phyloP scores from a whole-genome alignment of 805 yeast genomes.

The Metschnikowia kunwiensis region DNA sequence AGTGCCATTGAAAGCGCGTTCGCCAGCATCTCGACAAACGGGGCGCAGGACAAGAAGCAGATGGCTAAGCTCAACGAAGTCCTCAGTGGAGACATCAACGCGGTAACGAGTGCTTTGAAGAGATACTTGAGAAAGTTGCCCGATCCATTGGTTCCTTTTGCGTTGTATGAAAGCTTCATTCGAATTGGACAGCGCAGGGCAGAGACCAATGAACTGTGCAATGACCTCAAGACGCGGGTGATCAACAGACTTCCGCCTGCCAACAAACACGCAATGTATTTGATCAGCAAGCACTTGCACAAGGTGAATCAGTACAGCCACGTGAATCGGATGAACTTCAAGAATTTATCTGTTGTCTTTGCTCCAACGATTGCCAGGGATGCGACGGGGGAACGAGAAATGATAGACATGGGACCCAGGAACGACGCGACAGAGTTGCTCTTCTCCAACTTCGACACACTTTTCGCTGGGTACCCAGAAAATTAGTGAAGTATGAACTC shows the following conservation, averaged over 20 bases:
- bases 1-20: conserved; percentile 45
- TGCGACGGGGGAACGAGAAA: conserved; percentile 72
- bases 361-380: conserved; percentile 91
- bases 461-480: conserved; percentile 29
- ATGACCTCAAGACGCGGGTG: conserved; percentile 42
- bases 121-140: conserved; percentile 82
- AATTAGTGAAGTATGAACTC: background rate
- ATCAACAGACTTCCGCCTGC: conserved; percentile 60
- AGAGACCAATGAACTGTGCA: conserved; percentile 27
- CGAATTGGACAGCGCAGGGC: conserved; percentile 32
- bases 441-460: conserved; percentile 43
- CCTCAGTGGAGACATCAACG: conserved; percentile 72
- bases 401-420: conserved; percentile 77
- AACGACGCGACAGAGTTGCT: conserved; percentile 76
- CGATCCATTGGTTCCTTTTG: conserved; percentile 76
- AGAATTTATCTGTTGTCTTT: conserved; percentile 86
- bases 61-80: conserved; percentile 31
- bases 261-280: conserved; percentile 55
- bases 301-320: conserved; percentile 51
- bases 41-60: conserved; percentile 33
- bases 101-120: conserved; percentile 82
- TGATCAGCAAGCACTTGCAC: conserved; percentile 62
- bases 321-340: conserved; percentile 75
- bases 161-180: conserved; percentile 64
- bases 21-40: conserved; percentile 26